phyloP scores from a whole-genome alignment of 1,284 basidiomycete species.

The Mycosarcoma mackinlayi region DNA sequence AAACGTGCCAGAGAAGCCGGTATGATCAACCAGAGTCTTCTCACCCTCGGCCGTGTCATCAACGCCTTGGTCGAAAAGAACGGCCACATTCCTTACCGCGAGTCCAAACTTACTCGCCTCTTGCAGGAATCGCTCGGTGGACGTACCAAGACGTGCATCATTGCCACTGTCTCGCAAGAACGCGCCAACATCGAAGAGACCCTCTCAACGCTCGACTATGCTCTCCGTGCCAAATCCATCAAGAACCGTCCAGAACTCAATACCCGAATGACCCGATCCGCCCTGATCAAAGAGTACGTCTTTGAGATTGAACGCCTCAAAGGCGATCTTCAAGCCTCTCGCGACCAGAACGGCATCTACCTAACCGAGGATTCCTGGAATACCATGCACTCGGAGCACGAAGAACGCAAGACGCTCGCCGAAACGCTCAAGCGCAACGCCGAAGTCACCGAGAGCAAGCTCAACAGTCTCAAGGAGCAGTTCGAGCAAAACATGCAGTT shows the following conservation, averaged over 20 bases:
- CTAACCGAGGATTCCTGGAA: constrained; percentile 59
- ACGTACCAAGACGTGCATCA: constrained; percentile 95
- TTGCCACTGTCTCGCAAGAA: constrained; percentile 77
- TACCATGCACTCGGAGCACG: constrained; percentile 57
- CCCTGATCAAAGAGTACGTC: constrained; percentile 92
- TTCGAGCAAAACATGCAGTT: constrained; percentile 66
- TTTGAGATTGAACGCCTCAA: constrained; percentile 95
- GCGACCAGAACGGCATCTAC: constrained; percentile 64
- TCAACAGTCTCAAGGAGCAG: constrained; percentile 63
- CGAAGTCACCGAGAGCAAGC: constrained; percentile 64
- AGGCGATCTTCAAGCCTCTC: constrained; percentile 77
- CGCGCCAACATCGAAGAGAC: constrained; percentile 90
- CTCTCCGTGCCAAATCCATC: constrained; percentile 93
- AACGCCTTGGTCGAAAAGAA: constrained; percentile 94
- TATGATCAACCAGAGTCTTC: constrained; percentile 97
- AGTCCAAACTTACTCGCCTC: constrained; percentile 90
- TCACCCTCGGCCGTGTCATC: constrained; percentile 96
- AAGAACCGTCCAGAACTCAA: constrained; percentile 95
- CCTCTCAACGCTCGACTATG: constrained; percentile 96
- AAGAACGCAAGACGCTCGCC: constrained; percentile 42
- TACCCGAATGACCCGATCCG: constrained; percentile 90
- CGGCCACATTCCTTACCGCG: constrained; percentile 85
- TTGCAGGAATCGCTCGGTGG: constrained; percentile 99
- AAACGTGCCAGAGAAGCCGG: constrained; percentile 95
- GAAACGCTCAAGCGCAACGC: constrained; percentile 56